These are phyloP conservation scores for Cyamopsis tetragonoloba DNA, from an alignment of 306 rosid genomes.

Conservation along the genomic window DNA sequence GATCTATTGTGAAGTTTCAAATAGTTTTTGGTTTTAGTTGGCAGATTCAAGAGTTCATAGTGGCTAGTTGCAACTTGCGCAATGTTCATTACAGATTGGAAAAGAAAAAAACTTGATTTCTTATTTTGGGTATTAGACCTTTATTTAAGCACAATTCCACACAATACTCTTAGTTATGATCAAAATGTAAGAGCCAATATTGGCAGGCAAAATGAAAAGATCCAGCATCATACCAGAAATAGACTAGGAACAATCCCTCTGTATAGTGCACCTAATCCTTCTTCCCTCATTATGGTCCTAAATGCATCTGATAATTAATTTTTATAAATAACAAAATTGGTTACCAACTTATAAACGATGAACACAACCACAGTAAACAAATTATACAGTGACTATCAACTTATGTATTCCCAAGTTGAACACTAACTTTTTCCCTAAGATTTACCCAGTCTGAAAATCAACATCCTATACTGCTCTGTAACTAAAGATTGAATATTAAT, in stretches of 20 bases:
- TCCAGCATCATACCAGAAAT: conserved; percentile 63
- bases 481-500: conserved; percentile 4
- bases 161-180: not conserved
- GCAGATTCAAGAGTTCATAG: not conserved
- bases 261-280: conserved; percentile 69
- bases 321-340: conserved; percentile 6
- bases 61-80: not conserved
- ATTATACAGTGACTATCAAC: not conserved
- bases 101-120: not conserved
- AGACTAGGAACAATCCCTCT: conserved; percentile 81
- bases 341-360: conserved; percentile 18
- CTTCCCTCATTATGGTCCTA: conserved; percentile 78
- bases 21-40: not conserved
- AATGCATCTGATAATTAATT: conserved; percentile 68
- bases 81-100: not conserved
- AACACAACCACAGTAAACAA: conserved; percentile 6
- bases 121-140: not conserved
- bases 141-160: conserved; percentile 5
- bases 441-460: not conserved
- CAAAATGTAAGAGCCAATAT: conserved; percentile 7
- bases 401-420: no score
- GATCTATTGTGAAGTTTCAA: not conserved
- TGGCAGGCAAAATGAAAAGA: conserved; percentile 1
- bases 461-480: not conserved
- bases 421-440: not conserved